Evolutionary conservation across 108 stramenopile species (phyloP).

Genomic region (Schizochytrium sp.): DNA sequence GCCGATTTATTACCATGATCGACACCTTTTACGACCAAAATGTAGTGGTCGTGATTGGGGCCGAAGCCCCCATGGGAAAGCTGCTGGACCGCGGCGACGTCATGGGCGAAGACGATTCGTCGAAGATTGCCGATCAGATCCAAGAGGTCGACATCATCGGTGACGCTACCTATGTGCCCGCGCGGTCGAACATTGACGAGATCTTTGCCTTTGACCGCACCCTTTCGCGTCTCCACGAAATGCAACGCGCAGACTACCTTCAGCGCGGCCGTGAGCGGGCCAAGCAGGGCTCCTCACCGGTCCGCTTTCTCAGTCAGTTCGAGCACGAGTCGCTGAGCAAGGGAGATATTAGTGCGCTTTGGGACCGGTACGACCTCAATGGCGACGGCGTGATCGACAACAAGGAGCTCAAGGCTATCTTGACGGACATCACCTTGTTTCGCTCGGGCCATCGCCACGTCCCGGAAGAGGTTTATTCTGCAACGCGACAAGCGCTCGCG

Average conservation of each 20-base stretch:
- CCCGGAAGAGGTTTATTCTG: not conserved
- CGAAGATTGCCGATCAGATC: constrained; percentile 11
- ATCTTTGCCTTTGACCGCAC: constrained; percentile 52
- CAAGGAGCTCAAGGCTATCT: not conserved
- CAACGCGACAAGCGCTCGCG: not conserved
- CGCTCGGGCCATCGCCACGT: constrained; percentile 16
- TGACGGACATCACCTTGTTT: not conserved
- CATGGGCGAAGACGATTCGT: constrained; percentile 19
- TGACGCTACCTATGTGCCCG: not conserved
- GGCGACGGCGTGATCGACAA: constrained; percentile 2
- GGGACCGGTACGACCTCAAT: not conserved
- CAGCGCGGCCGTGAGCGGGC: not conserved
- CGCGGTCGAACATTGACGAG: constrained; percentile 36
- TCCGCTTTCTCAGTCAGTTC: not conserved
- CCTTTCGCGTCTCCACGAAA: constrained; percentile 41
- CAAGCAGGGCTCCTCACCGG: not conserved
- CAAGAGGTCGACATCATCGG: constrained; percentile 38
- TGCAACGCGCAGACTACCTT: constrained; percentile 43
- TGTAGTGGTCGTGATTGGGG: constrained; percentile 28
- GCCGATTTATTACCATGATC: constrained; percentile 92
- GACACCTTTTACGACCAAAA: constrained; percentile 88
- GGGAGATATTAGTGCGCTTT: not conserved
- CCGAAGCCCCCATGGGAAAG: constrained; percentile 18
- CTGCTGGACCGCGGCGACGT: constrained; percentile 27
- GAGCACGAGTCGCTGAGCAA: not conserved